Base-by-base conservation (phyloP, 176 grass and related monocot species). In the Bonia amplexicaulis region DNA sequence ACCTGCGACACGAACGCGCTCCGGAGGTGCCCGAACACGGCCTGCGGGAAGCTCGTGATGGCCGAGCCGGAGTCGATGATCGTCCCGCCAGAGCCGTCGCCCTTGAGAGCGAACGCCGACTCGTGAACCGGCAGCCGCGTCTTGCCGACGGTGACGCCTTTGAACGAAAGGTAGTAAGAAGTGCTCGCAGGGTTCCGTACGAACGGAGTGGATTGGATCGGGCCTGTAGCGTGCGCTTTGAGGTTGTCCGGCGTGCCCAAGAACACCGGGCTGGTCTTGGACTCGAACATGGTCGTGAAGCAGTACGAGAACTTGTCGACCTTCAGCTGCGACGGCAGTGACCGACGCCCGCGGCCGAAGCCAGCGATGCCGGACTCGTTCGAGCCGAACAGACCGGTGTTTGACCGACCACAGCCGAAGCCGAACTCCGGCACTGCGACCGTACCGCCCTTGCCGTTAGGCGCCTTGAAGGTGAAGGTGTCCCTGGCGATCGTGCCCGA, bases 51-150 rank as follows among this genome's bases (percentile, higher is more conserved):
- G 46, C 17, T 51, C 3, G 91, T 93, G 6, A 91, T 25, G 19
- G 27, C n/a, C 0, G 91, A 86, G 35, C 89, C 91, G 0, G 94
- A 93, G 86, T 96, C 94, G 66, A 93, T 93, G 53, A 91, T n/a
- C 67, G 90, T 60, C 14, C 94, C 94, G 25, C 90, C 84, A 0
- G 68, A 49, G 19, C 87, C 91, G 11, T 86, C 76, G 3, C 20
- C 22, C 16, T 90, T 85, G 20, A 89, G 14, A 0, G 73, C 80
- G 31, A 96, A 88, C 33, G 49, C 25, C 0, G 89, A 93, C 48
- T 65, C 58, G 2, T 79, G 6, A n/a, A 96, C 74, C 13, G 81
- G 63, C 31, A 96, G 69, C 25, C 76, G 54, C 35, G 76, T 84
- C 5, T 23, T 46, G 9, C 91, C 91, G 41, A 96, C 84, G 42